Conservation (phyloP, 805 yeast genomes). For the Kodamaea kaohsiungensis region DNA sequence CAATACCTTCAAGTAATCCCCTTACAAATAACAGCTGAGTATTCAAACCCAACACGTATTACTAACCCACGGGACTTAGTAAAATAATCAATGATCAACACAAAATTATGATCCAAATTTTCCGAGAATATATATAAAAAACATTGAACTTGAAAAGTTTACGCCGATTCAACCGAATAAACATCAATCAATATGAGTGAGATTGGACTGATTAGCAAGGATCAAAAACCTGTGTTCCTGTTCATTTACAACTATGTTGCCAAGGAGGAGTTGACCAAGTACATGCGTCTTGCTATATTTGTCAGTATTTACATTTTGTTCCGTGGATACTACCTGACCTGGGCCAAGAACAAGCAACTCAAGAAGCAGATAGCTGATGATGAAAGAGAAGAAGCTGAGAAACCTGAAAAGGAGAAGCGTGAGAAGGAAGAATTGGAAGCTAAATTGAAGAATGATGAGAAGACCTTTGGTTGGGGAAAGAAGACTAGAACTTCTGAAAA, state of each 20-base stretch:
- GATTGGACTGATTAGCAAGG: constrained; percentile 1
- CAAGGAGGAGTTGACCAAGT: constrained; percentile 43
- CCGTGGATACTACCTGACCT: constrained; percentile 57
- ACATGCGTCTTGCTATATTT: constrained; percentile 49
- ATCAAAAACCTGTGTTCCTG: constrained; percentile 21
- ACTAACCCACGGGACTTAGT: not conserved
- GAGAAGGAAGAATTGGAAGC: constrained; percentile 35
- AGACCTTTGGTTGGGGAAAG: constrained; percentile 79
- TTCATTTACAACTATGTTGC: constrained; percentile 38
- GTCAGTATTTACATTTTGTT: constrained; percentile 65
- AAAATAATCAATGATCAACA: not conserved
- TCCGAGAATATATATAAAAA: not conserved
- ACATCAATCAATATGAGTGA: not conserved
- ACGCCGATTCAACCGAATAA: constrained; percentile 5
- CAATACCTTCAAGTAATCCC: too few species aligned
- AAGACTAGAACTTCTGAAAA: constrained; percentile 62
- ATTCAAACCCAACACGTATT: not conserved
- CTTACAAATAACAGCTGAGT: too few species aligned
- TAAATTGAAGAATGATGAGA: constrained; percentile 38
- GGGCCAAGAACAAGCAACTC: constrained; percentile 57
- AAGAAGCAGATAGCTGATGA: constrained; percentile 49
- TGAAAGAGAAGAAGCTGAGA: constrained; percentile 39
- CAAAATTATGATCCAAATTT: not conserved
- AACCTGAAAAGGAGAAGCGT: constrained; percentile 34
- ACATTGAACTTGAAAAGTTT: constrained; percentile 1